These are phyloP conservation scores for Cordia subcordata DNA, from an alignment of 257 asterid genomes.

Conservation along the genomic window DNA sequence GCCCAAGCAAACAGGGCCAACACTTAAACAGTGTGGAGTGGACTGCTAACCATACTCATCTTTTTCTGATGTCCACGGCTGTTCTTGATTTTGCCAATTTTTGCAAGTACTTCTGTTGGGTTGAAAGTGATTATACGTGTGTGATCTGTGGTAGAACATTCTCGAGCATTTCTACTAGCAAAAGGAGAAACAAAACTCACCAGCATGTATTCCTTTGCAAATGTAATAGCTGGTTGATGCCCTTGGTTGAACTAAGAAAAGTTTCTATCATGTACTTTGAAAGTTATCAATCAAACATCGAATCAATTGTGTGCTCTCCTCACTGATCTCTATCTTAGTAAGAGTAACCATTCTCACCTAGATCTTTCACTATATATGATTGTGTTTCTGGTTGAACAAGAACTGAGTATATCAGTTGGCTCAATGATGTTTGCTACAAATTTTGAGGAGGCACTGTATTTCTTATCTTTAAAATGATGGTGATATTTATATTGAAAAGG, in stretches of 20 bases:
- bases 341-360: background rate
- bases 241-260: background rate
- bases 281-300: background rate
- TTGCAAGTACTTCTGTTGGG: conserved; percentile 22
- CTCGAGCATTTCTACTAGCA: background rate
- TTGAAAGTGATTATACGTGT: conserved; percentile 13
- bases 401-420: background rate
- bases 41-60: conserved; percentile 42
- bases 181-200: background rate
- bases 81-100: conserved; percentile 21
- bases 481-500: background rate
- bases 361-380: background rate
- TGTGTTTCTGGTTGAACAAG: background rate
- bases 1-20: conserved; percentile 84
- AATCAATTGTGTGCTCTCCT: background rate
- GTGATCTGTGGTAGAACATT: conserved; percentile 3
- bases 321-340: background rate
- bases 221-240: conserved; percentile 12
- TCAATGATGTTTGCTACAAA: too few species aligned
- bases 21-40: conserved; percentile 79
- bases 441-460: background rate
- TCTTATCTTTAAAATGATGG: background rate
- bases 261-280: background rate
- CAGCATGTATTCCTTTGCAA: conserved; percentile 20
- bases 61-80: conserved; percentile 14